Evolutionary conservation across 148 eudicot species (phyloP), one percentile per base, ranked within the genome.

Genomic region (Rhododendron molle): DNA sequence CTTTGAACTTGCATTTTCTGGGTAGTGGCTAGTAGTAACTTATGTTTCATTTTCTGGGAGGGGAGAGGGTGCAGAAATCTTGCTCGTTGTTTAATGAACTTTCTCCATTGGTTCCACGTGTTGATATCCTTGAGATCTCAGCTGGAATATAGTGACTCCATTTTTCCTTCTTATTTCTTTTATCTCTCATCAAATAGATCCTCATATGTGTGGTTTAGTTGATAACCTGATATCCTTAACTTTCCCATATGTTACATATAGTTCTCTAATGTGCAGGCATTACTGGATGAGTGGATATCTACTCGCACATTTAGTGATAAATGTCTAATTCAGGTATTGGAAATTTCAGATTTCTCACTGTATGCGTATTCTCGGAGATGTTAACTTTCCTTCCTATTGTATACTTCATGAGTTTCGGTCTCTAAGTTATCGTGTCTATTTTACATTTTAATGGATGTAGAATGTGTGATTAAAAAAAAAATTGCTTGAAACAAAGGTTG

Each of bases 211-310:
- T 32, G 9, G 15, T 13, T 71, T 30, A 26, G 76, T 32, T 71
- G 20, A 71, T 71, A 30, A 71, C 40, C 40, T 71, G 76, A 32
- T 71, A 28, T 71, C 20, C 2, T 71, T 71, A 38, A 54, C 15
- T 60, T 50, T 82, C 18, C n/a, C 28, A 20, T 67, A 8, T 32
- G 60, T 52, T 46, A 81, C 40, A 16, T 38, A 32, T n/a, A 73
- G 62, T 69, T 78, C 74, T 84, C 72, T 86, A 3, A 34, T 89
- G 28, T 86, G 86, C 87, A 96, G 99, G 98, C 99, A n/a, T 90
- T 97, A 86, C 90, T 97, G 62, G 99, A 97, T 88, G 99, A 97
- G 90, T 97, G 99, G 99, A 87, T 95, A 86, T 91, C 98, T 87
- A 95, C 95, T 90, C 96, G 95, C 85, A 92, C 91, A 56, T 93